Evolutionary conservation across 305 asterid species (phyloP).

Genomic region (Nicotiana rustica): DNA sequence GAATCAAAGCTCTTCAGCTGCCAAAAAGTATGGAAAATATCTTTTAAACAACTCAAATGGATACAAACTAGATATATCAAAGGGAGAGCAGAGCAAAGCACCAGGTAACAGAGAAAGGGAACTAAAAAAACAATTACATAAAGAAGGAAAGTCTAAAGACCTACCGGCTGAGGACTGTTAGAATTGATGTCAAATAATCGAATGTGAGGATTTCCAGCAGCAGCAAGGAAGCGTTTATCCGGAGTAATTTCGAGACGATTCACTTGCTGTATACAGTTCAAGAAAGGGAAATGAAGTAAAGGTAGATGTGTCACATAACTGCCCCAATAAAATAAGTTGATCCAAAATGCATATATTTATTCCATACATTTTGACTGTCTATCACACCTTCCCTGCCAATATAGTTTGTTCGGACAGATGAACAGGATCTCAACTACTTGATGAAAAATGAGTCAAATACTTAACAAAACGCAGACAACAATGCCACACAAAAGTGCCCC

Average conservation of each 20-base stretch:
- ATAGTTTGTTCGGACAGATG: constrained; percentile 3
- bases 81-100: constrained; percentile 3
- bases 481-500: neutral
- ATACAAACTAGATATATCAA: constrained; percentile 27
- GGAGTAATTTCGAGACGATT: constrained; percentile 95
- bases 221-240: constrained; percentile 85
- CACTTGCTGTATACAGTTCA: constrained; percentile 68
- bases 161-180: constrained; percentile 87
- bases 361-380: constrained; percentile 7
- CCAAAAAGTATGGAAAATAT: constrained; percentile 31
- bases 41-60: constrained; percentile 25
- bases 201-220: constrained; percentile 98
- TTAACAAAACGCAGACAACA: neutral
- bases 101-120: constrained; percentile 12
- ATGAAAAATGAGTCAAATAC: neutral
- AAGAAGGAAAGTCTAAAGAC: constrained; percentile 33
- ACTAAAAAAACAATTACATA: constrained; percentile 14
- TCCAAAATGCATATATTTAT: neutral
- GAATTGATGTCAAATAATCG: constrained; percentile 90
- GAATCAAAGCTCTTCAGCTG: constrained; percentile 98
- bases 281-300: neutral
- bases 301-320: neutral
- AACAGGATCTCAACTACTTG: neutral
- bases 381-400: constrained; percentile 18
- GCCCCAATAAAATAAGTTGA: neutral